phyloP scores from a whole-genome alignment of 768 basidiomycete genomes.

The Auriculariales sp. region DNA sequence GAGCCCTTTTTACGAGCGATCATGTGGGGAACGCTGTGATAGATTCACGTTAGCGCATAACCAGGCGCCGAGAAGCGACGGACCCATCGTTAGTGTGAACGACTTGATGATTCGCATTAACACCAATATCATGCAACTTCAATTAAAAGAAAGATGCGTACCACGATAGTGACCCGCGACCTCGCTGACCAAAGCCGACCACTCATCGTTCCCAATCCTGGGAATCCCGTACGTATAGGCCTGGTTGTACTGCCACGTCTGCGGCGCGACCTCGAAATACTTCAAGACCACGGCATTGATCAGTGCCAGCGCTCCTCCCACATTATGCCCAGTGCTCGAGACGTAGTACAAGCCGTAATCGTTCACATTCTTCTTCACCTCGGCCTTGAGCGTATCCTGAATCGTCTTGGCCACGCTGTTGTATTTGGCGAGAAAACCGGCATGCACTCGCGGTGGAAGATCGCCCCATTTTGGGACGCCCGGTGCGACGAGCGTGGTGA shows the following conservation, averaged over 20 bases:
- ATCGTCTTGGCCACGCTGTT: constrained; percentile 30
- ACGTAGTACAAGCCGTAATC: background rate
- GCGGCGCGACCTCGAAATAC: background rate
- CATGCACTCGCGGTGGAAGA: too few relatives aligned
- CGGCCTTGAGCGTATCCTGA: constrained; percentile 19
- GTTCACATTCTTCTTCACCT: constrained; percentile 19
- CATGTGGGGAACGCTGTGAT: background rate
- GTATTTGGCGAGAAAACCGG: constrained; percentile 35
- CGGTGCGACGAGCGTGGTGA: too few relatives aligned
- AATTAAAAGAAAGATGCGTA: too few relatives aligned
- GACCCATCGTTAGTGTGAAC: background rate
- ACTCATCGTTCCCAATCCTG: background rate
- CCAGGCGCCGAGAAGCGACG: background rate
- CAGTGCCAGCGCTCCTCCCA: background rate
- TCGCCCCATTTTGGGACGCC: too few relatives aligned
- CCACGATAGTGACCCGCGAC: background rate
- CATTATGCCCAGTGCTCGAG: background rate
- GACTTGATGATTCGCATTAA: background rate
- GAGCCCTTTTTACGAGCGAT: background rate
- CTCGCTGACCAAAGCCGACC: background rate
- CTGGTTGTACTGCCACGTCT: background rate
- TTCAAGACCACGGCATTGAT: background rate
- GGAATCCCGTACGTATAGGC: background rate
- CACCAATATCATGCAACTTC: too few relatives aligned
- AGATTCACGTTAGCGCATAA: background rate